Conservation (phyloP, 306 rosid genomes). For the Fragaria ananassa region DNA sequence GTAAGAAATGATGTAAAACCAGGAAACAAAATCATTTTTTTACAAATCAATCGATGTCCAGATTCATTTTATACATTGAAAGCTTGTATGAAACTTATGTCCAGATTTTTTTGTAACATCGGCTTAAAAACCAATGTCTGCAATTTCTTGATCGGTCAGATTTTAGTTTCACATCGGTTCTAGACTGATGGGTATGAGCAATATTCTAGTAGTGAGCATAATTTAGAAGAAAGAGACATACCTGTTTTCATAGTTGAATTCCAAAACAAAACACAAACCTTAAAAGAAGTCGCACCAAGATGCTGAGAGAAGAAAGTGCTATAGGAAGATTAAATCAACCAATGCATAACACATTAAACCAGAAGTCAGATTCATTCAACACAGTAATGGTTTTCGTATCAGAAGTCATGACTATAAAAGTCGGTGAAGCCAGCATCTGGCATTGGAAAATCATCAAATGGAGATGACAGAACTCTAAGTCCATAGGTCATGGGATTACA, state of each 20-base stretch:
- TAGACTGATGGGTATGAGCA: too few species aligned
- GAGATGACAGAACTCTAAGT: not conserved
- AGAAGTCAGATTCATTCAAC: not conserved
- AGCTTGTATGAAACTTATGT: too few species aligned
- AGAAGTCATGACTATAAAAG: not conserved
- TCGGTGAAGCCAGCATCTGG: not conserved
- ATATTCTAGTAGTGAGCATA: too few species aligned
- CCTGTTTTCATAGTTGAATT: not conserved
- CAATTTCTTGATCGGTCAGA: too few species aligned
- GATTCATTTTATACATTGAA: too few species aligned
- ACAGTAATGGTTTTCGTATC: not conserved
- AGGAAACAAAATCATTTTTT: too few species aligned
- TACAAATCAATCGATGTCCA: too few species aligned
- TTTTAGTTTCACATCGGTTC: too few species aligned
- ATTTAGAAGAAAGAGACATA: too few species aligned
- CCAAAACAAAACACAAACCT: not conserved
- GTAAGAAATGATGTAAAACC: too few species aligned
- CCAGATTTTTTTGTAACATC: too few species aligned
- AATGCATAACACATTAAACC: not conserved
- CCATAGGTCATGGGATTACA: not conserved
- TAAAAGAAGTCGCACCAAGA: not conserved
- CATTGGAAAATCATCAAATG: not conserved
- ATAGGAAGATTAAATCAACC: not conserved
- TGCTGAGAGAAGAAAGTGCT: not conserved
- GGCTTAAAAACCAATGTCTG: too few species aligned